Evolutionary conservation across 139 green algal species (phyloP).

Genomic region (Tetraselmis chui): DNA sequence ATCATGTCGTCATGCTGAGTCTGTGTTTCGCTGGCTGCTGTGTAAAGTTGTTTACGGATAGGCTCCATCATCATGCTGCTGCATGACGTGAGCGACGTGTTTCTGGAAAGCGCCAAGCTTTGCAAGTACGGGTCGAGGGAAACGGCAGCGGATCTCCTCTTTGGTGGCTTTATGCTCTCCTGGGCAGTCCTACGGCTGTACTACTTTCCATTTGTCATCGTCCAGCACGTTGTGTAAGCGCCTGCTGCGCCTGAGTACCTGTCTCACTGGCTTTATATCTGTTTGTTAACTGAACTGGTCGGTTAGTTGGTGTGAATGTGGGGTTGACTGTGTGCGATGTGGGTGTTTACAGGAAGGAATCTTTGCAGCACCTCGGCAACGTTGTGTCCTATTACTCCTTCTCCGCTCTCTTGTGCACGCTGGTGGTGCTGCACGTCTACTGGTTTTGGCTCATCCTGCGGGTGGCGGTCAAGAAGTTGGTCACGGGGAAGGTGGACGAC

Average conservation of each 20-base stretch:
- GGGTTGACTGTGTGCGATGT: too few species aligned
- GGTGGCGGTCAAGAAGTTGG: conserved; percentile 31
- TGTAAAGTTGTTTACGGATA: conserved; percentile 52
- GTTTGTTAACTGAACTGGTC: background rate
- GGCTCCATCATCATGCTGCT: conserved; percentile 70
- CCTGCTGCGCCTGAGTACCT: background rate
- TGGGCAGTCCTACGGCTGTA: conserved; percentile 53
- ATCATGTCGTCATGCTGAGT: background rate
- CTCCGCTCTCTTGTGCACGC: conserved; percentile 36
- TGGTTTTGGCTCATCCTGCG: conserved; percentile 66
- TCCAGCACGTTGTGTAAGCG: conserved; percentile 34
- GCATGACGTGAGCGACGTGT: conserved; percentile 73
- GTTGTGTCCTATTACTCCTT: conserved; percentile 34
- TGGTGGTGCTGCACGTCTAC: conserved; percentile 68
- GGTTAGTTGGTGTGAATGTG: background rate
- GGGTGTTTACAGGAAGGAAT: background rate
- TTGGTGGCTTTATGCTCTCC: conserved; percentile 42
- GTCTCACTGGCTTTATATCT: conserved; percentile 5
- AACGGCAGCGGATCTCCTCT: conserved; percentile 23
- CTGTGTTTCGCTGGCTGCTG: background rate
- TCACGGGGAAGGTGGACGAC: conserved; percentile 31
- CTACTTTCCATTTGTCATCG: conserved; percentile 46
- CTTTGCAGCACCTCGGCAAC: conserved; percentile 23
- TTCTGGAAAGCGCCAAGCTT: conserved; percentile 71
- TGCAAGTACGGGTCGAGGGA: conserved; percentile 52